Base-by-base conservation (phyloP, 75 land plant species). In the Cryptomeria japonica region DNA sequence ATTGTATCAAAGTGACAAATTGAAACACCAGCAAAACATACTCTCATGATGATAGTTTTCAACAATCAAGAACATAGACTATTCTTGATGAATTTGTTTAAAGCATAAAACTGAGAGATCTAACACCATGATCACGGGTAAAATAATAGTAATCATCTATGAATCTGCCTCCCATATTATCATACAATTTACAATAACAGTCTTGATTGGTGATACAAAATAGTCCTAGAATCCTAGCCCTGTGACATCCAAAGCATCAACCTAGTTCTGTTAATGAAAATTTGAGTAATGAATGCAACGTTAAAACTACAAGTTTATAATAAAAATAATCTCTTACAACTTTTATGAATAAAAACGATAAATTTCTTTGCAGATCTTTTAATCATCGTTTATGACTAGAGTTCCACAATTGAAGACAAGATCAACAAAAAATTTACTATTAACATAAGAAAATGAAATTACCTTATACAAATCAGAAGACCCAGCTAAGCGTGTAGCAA, bases 401-500 rank as follows among this genome's bases (percentile, higher is more conserved):
- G 46, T 44, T 44, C 84, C n/a, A 82, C 49, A 42, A 14, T 28
- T 82, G 34, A 19, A 78, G 31, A 82, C 5, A 44, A 13, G 46
- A 5, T 82, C 49, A 82, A 82, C 14, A 82, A 32, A 75, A 34
- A 8, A 18, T 4, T 53, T 36, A 85, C 18, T 14, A 85, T 7
- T 11, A 53, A 51, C 47, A n/a, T n/a, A 15, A 55, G 58, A 51
- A 39, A 86, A 85, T 68, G 46, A 3, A 49, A 84, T 53, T 70
- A 94, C 99, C 86, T 95, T 91, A 89, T 97, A 98, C 10, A 98
- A 89, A 87, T 98, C 99, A 34, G 99, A 92, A 56, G 99, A 98
- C 86, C 99, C 99, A 85, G 99, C 49, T 13, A 98, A 32, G 72
- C 99, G 97, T 47, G 99, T 98, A 73, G 99, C 99, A 90, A 97